These are phyloP conservation scores for Piromyces finnis DNA, from an alignment of 192 early-diverging fungal genomes.

Conservation along the genomic window DNA sequence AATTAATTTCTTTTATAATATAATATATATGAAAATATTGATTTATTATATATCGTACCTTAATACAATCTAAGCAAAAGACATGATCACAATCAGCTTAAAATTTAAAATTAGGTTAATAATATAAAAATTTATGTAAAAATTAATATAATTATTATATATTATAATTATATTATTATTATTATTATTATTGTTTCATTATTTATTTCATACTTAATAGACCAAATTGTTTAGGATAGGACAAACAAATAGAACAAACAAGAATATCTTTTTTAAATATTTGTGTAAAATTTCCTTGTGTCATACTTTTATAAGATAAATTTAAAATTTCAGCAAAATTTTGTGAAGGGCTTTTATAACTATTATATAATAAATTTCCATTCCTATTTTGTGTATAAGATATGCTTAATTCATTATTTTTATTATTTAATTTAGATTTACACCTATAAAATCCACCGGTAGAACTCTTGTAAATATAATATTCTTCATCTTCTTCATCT, in stretches of 20 bases:
- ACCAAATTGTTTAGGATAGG: not conserved
- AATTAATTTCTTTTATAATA: no score
- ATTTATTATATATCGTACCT: no score
- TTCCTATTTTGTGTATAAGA: no score
- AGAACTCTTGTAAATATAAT: not conserved
- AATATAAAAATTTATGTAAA: no score
- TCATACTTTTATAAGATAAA: not conserved
- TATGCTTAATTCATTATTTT: not conserved
- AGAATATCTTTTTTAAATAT: not conserved
- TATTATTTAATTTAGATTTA: not conserved
- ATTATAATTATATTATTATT: no score
- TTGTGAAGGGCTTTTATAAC: not conserved
- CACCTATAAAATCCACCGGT: not conserved
- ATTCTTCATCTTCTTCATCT: not conserved
- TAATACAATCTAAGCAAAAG: not conserved
- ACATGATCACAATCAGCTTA: not conserved
- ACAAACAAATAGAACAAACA: not conserved
- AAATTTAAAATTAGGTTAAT: no score
- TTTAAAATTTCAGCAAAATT: not conserved
- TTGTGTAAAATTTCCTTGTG: not conserved
- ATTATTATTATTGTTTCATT: no score
- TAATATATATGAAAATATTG: no score
- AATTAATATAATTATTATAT: no score
- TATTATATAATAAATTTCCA: no score
- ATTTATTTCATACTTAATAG: not conserved